Percentiles rank a stretch among this genome's conserved stretches.
These are phyloP conservation scores for Ogataea wickerhamii DNA, from an alignment of 805 yeast genomes.

Conservation along the genomic window DNA sequence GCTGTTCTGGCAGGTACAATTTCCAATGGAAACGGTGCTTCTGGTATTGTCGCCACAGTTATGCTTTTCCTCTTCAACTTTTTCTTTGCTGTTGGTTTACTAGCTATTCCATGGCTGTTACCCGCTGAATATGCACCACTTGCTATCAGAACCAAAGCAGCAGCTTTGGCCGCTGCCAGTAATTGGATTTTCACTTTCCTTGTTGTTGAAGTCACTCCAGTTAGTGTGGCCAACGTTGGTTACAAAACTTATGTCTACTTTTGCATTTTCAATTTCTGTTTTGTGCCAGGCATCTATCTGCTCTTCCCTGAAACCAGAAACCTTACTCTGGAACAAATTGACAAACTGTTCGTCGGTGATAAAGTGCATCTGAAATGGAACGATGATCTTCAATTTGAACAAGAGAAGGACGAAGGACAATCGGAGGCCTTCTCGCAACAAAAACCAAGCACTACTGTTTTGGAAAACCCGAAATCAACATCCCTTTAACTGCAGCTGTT, in stretches of 20 bases:
- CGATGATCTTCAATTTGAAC: constrained; percentile 9
- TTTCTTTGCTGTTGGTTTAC: constrained; percentile 69
- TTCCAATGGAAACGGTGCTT: constrained; percentile 38
- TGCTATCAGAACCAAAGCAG: constrained; percentile 64
- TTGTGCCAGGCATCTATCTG: constrained; percentile 53
- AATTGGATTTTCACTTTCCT: constrained; percentile 74
- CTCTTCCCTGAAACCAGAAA: constrained; percentile 67
- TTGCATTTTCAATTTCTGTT: constrained; percentile 52
- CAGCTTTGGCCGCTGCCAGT: constrained; percentile 63
- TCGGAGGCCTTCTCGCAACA: not conserved
- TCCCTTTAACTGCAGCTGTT: no score
- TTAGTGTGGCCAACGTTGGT: constrained; percentile 46
- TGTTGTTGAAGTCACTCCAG: constrained; percentile 65
- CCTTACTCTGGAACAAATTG: constrained; percentile 64
- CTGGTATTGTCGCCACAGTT: constrained; percentile 48
- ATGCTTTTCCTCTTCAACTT: constrained; percentile 60
- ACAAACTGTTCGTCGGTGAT: constrained; percentile 43
- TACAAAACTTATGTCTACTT: constrained; percentile 48
- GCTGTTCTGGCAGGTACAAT: constrained; percentile 52
- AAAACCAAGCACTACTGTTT: not conserved
- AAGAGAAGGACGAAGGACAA: constrained; percentile 2
- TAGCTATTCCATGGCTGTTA: constrained; percentile 50
- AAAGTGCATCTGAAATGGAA: constrained; percentile 16
- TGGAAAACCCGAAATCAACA: constrained; percentile 1
- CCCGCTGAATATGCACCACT: constrained; percentile 59